phyloP scores from a whole-genome alignment of 495 filamentous ascomycete genomes.

The Penicillium canariense region DNA sequence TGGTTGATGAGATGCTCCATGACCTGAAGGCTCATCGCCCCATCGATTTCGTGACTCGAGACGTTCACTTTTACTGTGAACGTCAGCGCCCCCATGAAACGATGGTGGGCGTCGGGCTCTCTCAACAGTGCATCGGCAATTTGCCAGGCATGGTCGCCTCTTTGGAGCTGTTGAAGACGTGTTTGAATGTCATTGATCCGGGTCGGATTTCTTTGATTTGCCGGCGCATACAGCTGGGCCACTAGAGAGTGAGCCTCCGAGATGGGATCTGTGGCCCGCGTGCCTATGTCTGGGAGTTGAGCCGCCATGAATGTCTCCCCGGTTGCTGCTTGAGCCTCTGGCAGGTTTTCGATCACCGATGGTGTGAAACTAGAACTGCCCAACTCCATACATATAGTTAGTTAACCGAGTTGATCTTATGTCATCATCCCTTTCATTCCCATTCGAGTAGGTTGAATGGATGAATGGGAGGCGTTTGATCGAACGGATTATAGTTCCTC shows the following conservation, averaged over 20 bases:
- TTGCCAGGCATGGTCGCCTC: slow-evolving; percentile 77
- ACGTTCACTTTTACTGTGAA: slow-evolving; percentile 87
- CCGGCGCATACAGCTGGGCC: slow-evolving; percentile 67
- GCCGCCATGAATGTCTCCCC: background rate
- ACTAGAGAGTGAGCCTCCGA: slow-evolving; percentile 29
- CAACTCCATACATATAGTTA: too few relatives aligned
- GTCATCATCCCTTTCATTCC: too few relatives aligned
- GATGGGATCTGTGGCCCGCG: slow-evolving; percentile 11
- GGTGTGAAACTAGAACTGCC: too few relatives aligned
- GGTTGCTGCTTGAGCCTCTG: background rate
- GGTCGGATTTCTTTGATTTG: slow-evolving; percentile 45
- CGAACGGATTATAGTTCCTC: too few relatives aligned
- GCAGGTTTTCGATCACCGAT: too few relatives aligned
- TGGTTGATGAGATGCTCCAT: slow-evolving; percentile 69
- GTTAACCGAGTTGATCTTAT: too few relatives aligned
- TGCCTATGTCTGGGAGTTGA: background rate
- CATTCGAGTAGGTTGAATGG: too few relatives aligned
- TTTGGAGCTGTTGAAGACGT: slow-evolving; percentile 72
- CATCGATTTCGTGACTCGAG: slow-evolving; percentile 49
- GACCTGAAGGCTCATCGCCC: slow-evolving; percentile 59
- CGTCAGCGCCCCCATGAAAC: slow-evolving; percentile 92
- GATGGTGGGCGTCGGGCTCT: slow-evolving; percentile 61
- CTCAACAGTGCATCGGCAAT: slow-evolving; percentile 71
- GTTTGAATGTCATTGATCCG: slow-evolving; percentile 69
- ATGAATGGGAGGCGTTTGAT: too few relatives aligned